Percentiles rank a stretch among this genome's conserved stretches.
phyloP scores from a whole-genome alignment of 495 filamentous ascomycete genomes.

The Penicillium desertorum region DNA sequence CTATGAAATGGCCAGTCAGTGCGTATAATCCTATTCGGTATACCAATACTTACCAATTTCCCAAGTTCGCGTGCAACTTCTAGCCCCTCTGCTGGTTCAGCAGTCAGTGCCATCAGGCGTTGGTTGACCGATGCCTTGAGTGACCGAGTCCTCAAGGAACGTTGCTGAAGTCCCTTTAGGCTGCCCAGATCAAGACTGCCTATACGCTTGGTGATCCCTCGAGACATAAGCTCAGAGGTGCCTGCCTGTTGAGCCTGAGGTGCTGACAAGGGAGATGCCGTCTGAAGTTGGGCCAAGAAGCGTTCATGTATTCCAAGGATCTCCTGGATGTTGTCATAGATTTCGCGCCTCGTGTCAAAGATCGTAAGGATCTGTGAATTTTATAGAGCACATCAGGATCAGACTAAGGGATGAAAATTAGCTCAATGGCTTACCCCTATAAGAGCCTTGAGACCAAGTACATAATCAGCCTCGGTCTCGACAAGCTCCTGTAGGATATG shows the following conservation, averaged over 20 bases:
- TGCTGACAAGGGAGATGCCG: constrained; percentile 32
- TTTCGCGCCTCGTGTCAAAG: constrained; percentile 36
- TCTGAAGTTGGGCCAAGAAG: constrained; percentile 38
- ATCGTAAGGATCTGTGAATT: constrained; percentile 36
- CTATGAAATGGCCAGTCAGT: constrained; percentile 40
- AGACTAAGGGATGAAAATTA: not conserved
- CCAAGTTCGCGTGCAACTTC: constrained; percentile 77
- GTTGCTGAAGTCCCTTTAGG: constrained; percentile 31
- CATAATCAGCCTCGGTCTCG: constrained; percentile 82
- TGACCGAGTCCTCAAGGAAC: constrained; percentile 32
- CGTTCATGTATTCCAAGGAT: constrained; percentile 48
- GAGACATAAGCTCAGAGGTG: constrained; percentile 22
- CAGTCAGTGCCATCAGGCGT: constrained; percentile 47
- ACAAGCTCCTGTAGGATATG: constrained; percentile 81
- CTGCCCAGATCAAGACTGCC: constrained; percentile 27
- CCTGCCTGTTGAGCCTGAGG: constrained; percentile 15
- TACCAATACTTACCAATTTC: constrained; percentile 56
- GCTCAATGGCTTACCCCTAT: constrained; percentile 62
- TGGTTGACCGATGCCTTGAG: constrained; percentile 31
- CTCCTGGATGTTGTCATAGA: constrained; percentile 45
- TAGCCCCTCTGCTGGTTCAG: constrained; percentile 69
- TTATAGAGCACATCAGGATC: constrained; percentile 1
- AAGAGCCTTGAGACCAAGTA: constrained; percentile 80
- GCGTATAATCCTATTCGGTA: not conserved
- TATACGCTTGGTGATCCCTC: constrained; percentile 24